These are phyloP conservation scores for Aschersonia sp. DNA, from an alignment of 2,329 filamentous ascomycete species.

Conservation along the genomic window DNA sequence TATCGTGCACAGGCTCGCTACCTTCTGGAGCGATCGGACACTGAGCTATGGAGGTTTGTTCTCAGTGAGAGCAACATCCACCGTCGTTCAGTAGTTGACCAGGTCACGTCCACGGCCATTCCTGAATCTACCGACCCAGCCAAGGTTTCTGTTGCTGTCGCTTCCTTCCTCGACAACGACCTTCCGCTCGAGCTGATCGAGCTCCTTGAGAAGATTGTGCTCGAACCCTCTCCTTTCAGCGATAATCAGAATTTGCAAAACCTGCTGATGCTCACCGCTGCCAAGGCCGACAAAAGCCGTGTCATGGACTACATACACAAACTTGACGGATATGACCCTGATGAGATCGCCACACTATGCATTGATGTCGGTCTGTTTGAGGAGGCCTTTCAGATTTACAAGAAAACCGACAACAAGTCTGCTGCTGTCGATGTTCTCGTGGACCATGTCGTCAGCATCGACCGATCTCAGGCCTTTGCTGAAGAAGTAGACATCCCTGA, in stretches of 20 bases:
- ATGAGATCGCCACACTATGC: conserved; percentile 85
- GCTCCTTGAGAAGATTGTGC: conserved; percentile 93
- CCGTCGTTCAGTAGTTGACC: conserved; percentile 83
- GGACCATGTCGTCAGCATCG: conserved; percentile 94
- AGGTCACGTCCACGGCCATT: conserved; percentile 90
- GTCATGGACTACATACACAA: conserved; percentile 95
- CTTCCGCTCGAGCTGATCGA: conserved; percentile 91
- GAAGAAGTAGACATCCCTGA: conserved; percentile 88
- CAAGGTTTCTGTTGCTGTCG: conserved; percentile 88
- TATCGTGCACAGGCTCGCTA: conserved; percentile 96
- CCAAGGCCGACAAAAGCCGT: conserved; percentile 87
- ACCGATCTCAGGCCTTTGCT: conserved; percentile 88
- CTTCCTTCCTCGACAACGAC: conserved; percentile 82
- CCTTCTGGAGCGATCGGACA: conserved; percentile 75
- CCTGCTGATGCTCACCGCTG: conserved; percentile 86
- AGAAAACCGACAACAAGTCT: conserved; percentile 85
- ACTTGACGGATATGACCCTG: conserved; percentile 75
- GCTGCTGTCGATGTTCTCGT: conserved; percentile 85
- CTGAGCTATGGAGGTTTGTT: conserved; percentile 88
- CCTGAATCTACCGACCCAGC: conserved; percentile 84
- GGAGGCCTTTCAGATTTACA: conserved; percentile 96
- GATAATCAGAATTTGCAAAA: conserved; percentile 97
- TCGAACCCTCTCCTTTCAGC: conserved; percentile 98
- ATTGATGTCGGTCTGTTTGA: conserved; percentile 91
- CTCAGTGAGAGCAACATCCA: conserved; percentile 93